Conservation (phyloP, 306 rosid species). For the Medicago arabica region DNA sequence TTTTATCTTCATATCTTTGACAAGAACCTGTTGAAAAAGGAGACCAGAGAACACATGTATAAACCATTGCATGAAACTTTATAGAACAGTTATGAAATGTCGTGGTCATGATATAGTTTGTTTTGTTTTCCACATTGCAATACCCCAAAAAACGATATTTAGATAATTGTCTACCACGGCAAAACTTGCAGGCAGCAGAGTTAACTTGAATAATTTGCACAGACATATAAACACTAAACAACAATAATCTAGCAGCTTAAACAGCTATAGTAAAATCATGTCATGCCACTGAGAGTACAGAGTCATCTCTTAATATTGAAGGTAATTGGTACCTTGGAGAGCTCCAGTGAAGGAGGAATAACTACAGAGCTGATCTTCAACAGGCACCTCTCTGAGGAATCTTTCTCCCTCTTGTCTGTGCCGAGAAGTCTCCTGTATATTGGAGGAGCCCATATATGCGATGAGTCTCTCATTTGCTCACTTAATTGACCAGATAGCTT, state of each 20-base stretch:
- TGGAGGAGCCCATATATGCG: slow-evolving; percentile 82
- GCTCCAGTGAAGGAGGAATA: slow-evolving; percentile 71
- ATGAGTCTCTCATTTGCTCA: slow-evolving; percentile 69
- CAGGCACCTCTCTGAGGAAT: slow-evolving; percentile 81
- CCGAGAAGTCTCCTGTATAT: slow-evolving; percentile 84
- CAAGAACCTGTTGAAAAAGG: slow-evolving; percentile 55
- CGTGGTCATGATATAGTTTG: slow-evolving; percentile 2
- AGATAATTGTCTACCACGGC: slow-evolving; percentile 7
- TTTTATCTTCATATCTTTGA: slow-evolving; percentile 71
- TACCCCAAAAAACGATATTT: background rate
- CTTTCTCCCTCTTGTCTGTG: slow-evolving; percentile 80
- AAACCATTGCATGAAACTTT: slow-evolving; percentile 34
- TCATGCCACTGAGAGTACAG: slow-evolving; percentile 21
- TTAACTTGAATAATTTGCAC: slow-evolving; percentile 28
- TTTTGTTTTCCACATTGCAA: slow-evolving; percentile 29
- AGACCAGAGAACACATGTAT: slow-evolving; percentile 30
- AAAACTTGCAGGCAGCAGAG: slow-evolving; percentile 25
- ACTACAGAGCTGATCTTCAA: slow-evolving; percentile 66
- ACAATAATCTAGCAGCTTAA: slow-evolving; percentile 12
- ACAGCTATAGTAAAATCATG: slow-evolving; percentile 22
- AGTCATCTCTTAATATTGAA: slow-evolving; percentile 26
- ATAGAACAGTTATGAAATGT: slow-evolving; percentile 27
- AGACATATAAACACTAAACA: slow-evolving; percentile 13
- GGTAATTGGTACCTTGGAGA: slow-evolving; percentile 66
- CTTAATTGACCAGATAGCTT: slow-evolving; percentile 60